Conservation (phyloP, 257 asterid species). For the Fraxinus excelsior region DNA sequence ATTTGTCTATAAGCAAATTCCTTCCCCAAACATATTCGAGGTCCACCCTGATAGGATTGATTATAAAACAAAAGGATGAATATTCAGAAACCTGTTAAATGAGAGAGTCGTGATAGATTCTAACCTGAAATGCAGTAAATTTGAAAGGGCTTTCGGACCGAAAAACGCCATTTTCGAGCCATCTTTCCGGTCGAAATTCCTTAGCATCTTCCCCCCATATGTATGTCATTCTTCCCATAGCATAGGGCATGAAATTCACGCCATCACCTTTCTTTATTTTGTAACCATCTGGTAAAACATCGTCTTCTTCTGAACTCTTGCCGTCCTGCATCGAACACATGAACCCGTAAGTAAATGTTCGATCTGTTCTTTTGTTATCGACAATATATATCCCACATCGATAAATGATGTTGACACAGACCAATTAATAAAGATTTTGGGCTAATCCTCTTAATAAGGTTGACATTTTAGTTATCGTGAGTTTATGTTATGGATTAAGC, state of each 20-base stretch:
- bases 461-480: no score
- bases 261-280: constrained; percentile 56
- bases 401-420: no score
- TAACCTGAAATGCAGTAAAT: constrained; percentile 75
- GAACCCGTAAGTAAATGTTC: neutral
- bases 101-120: neutral
- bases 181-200: constrained; percentile 66
- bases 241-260: constrained; percentile 46
- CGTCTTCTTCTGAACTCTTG: constrained; percentile 49
- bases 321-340: constrained; percentile 44
- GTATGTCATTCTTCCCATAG: constrained; percentile 70
- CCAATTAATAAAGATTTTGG: no score
- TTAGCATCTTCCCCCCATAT: constrained; percentile 80
- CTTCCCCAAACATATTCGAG: constrained; percentile 65
- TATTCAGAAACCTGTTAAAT: neutral
- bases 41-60: constrained; percentile 53
- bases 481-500: no score
- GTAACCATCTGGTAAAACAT: constrained; percentile 59
- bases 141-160: constrained; percentile 58
- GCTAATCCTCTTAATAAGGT: no score
- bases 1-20: constrained; percentile 76
- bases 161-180: constrained; percentile 59
- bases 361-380: no score
- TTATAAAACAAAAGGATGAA: neutral
- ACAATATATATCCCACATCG: no score